phyloP scores from a whole-genome alignment of 2,329 filamentous ascomycete genomes.

The Daldinia sp. region DNA sequence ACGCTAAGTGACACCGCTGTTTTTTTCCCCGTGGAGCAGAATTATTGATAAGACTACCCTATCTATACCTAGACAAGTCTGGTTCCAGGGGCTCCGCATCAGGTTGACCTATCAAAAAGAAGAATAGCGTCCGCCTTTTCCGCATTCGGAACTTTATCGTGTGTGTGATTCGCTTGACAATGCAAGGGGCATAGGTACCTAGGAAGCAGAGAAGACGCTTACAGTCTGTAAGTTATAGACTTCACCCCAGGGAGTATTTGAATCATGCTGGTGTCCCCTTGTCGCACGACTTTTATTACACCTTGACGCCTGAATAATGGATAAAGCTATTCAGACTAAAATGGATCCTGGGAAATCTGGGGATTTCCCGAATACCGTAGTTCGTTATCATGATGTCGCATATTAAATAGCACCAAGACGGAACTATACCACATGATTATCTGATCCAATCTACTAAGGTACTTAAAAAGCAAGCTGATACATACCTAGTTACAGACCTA shows the following conservation, averaged over 20 bases:
- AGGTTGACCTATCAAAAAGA: conserved; percentile 18
- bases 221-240: conserved; percentile 2
- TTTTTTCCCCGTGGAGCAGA: conserved; percentile 38
- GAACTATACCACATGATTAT: background rate
- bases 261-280: conserved; percentile 25
- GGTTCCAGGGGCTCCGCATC: conserved; percentile 8
- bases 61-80: conserved; percentile 26
- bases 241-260: conserved; percentile 30
- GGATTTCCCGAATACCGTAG: conserved; percentile 23
- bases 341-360: conserved; percentile 32
- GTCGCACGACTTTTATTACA: conserved; percentile 31
- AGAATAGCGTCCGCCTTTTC: conserved; percentile 24
- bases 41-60: conserved; percentile 41
- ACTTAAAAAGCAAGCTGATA: conserved; percentile 7
- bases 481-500: too few species aligned
- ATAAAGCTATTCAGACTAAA: conserved; percentile 34
- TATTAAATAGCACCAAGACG: conserved; percentile 28
- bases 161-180: conserved; percentile 38
- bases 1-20: conserved; percentile 39
- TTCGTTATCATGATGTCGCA: conserved; percentile 29
- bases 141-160: conserved; percentile 30
- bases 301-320: conserved; percentile 35
- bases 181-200: conserved; percentile 30
- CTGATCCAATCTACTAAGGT: background rate
- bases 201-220: background rate